Evolutionary conservation across 1,139 yeast species (phyloP), one percentile per base, ranked within the genome.

Genomic region (Blastobotrys aristatus): DNA sequence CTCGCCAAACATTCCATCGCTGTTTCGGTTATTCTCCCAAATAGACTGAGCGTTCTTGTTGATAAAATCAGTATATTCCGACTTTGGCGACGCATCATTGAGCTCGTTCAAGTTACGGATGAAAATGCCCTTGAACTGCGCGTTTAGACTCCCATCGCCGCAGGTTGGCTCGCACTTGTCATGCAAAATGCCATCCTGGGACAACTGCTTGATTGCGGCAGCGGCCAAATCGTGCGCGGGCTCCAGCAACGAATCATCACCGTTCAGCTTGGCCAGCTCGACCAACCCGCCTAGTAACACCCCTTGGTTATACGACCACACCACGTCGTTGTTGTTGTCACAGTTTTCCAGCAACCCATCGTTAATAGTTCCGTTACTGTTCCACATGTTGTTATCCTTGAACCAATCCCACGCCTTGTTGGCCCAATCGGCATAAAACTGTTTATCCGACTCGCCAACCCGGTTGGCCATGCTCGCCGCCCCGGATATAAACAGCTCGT

Each of bases 221-320:
- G 40, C 13, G 4, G 57, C 53, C 22, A 54, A 35, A 17, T 37
- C 39, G 18, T 40, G 39, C 10, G 57, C 57, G 18, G 27, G 14
- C 14, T 42, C 40, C 10, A 52, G 26, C 22, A 40, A 44, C 18
- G 32, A 10, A 7, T 43, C 30, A 33, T 46, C 48, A 4, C 43
- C 42, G 8, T 37, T 39, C n/a, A 48, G 46, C 20, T 44, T 40
- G 33, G 36, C 24, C 32, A 50, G 40, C 37, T 54, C 57, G 3
- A 51, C 47, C 14, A 54, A 35, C 11, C 46, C 57, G 4, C 57
- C 57, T 14, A 54, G 44, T 20, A 54, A 45, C 4, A 53, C 57
- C 1, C 57, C 57, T 29, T 53, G 56, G 42, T 54, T 54, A 33
- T 54, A 54, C 4, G 53, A 44, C 54, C 56, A 54, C 6, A 44